Evolutionary conservation across 768 basidiomycete genomes (phyloP), one percentile per base, ranked within the genome.

Genomic region (Suillus sp.): DNA sequence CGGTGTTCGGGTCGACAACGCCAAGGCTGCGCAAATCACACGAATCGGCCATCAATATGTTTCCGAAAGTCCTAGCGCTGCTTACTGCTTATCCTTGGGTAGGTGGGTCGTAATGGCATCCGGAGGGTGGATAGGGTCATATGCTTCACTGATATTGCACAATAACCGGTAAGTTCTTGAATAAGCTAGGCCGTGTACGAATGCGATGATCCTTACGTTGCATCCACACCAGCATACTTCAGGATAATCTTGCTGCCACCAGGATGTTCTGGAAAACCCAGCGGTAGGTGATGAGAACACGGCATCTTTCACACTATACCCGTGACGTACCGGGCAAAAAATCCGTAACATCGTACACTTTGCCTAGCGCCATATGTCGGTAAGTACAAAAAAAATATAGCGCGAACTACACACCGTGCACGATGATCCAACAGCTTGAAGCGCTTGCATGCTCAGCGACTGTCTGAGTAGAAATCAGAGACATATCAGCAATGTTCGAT

Each of bases 81-180:
- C 86, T 67, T 66, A 91, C 89, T 95, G 92, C 72, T 95, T 96
- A 67, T 95, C 91, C n/a, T 81, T 83, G 7, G 90, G 89, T 32
- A 95, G 78, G 72, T 95, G 85, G 22, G 84, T 86, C 25, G 83
- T 87, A 66, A 91, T 94, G 61, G 83, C 91, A 73, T 88, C 88
- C 45, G 85, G 93, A 2, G 95, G 95, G 71, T 96, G 95, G 57
- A 97, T 93, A 2, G 91, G 91, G 30, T 93, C 93, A 66, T 94
- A 94, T 76, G 91, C 92, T 65, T 83, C 83, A 5, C 88, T 91
- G 66, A 60, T 25, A 16, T 34, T 48, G 27, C 57, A n/a, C 51
- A 34, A 10, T 60, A 6, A 22, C 18, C 45, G 11, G 58, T 73
- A 11, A 68, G 32, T 13, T 10, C 9, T 20, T 13, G 6, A 7